Evolutionary conservation across 2,329 filamentous ascomycete species (phyloP).

Genomic region (Onygenales sp.): DNA sequence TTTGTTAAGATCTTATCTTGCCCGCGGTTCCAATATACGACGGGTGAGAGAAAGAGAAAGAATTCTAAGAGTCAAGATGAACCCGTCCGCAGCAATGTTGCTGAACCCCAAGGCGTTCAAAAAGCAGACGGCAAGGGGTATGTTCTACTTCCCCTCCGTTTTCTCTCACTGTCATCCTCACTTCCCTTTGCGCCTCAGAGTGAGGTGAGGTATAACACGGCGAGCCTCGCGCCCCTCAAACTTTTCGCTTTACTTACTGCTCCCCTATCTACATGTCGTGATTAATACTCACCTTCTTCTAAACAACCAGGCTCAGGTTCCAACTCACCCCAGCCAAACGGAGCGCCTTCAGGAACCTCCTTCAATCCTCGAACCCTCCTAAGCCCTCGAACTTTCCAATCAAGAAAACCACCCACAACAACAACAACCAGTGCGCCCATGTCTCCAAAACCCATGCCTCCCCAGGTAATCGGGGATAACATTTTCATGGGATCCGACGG

Average conservation of each 20-base stretch:
- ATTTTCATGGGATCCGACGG: not conserved
- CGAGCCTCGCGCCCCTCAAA: not conserved
- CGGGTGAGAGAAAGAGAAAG: not conserved
- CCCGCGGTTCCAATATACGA: too few species aligned
- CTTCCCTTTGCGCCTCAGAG: not conserved
- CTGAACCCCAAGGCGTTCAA: conserved; percentile 34
- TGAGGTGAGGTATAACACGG: too few species aligned
- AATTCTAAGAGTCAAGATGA: not conserved
- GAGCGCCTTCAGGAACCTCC: conserved; percentile 1
- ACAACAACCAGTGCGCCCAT: not conserved
- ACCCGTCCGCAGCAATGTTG: conserved; percentile 28
- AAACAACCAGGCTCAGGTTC: not conserved
- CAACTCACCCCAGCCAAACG: not conserved
- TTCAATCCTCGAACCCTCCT: conserved; percentile 12
- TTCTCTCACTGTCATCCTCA: not conserved
- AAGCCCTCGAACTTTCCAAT: conserved; percentile 11
- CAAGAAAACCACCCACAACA: not conserved
- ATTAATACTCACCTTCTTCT: not conserved
- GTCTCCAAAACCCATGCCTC: not conserved
- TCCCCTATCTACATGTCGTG: not conserved
- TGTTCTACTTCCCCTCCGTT: not conserved
- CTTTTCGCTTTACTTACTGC: not conserved
- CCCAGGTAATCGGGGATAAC: not conserved
- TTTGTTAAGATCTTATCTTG: too few species aligned
- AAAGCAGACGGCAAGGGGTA: conserved; percentile 18